Percentiles rank a stretch among this genome's conserved stretches.
Conservation (phyloP, 2,329 filamentous ascomycete genomes). For the Hypoxylon sp. region DNA sequence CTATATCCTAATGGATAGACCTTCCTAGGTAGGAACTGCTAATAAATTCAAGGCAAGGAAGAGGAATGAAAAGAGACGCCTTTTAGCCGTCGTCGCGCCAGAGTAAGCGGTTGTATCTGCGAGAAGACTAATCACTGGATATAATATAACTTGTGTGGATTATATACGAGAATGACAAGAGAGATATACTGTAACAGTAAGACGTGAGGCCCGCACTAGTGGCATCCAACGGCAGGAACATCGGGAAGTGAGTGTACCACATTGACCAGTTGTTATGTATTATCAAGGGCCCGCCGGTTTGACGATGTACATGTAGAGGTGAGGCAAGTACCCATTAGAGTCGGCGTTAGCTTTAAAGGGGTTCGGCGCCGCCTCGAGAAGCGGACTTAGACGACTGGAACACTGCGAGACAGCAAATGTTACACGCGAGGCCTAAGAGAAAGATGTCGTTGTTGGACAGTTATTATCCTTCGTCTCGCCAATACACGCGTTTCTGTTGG, state of each 20-base stretch:
- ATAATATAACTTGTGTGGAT: constrained; percentile 24
- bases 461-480: constrained; percentile 14
- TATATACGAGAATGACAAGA: constrained; percentile 28
- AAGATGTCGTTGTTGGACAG: constrained; percentile 1
- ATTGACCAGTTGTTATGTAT: constrained; percentile 25
- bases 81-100: neutral
- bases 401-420: constrained; percentile 3
- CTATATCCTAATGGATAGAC: neutral
- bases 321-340: constrained; percentile 11
- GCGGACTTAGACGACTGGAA: constrained; percentile 12
- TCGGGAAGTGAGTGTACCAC: constrained; percentile 48
- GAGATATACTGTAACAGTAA: constrained; percentile 20
- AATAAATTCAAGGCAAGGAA: neutral
- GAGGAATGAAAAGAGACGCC: neutral
- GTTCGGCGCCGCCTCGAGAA: constrained; percentile 11
- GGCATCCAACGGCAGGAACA: constrained; percentile 46
- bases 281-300: constrained; percentile 1
- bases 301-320: constrained; percentile 6
- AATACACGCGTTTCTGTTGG: constrained; percentile 13
- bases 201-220: constrained; percentile 32
- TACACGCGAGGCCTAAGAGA: constrained; percentile 10
- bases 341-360: constrained; percentile 13
- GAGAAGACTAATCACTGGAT: constrained; percentile 16
- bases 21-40: neutral
- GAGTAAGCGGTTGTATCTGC: constrained; percentile 10